Conservation (phyloP, 1,284 basidiomycete species). For the Pseudozyma sp. region DNA sequence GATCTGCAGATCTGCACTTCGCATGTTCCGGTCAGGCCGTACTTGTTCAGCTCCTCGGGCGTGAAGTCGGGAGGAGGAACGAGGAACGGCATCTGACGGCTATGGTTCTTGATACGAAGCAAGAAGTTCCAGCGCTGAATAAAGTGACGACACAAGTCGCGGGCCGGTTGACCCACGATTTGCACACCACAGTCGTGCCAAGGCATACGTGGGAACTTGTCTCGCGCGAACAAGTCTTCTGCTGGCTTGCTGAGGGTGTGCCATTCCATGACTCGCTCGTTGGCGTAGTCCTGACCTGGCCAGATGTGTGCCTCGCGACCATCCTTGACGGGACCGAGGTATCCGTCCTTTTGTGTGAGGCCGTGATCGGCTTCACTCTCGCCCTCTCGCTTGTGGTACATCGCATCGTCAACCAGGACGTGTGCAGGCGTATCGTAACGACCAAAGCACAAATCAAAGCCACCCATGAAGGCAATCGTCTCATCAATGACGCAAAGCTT, state of each 20-base stretch:
- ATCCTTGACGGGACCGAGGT: slow-evolving; percentile 67
- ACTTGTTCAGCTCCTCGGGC: slow-evolving; percentile 80
- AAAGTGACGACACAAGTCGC: slow-evolving; percentile 95
- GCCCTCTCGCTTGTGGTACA: slow-evolving; percentile 44
- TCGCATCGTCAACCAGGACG: slow-evolving; percentile 84
- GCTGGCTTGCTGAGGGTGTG: slow-evolving; percentile 87
- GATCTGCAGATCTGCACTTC: slow-evolving; percentile 97
- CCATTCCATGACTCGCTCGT: slow-evolving; percentile 89
- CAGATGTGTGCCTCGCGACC: slow-evolving; percentile 81
- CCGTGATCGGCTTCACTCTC: slow-evolving; percentile 31
- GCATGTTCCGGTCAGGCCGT: slow-evolving; percentile 92
- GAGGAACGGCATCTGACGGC: slow-evolving; percentile 90
- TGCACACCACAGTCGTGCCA: slow-evolving; percentile 99
- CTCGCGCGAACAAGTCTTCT: slow-evolving; percentile 92
- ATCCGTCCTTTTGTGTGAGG: slow-evolving; percentile 28
- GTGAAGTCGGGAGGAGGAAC: slow-evolving; percentile 93
- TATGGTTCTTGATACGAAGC: slow-evolving; percentile 77
- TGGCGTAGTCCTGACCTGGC: slow-evolving; percentile 92
- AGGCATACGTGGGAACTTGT: slow-evolving; percentile 91
- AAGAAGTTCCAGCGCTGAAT: slow-evolving; percentile 79
- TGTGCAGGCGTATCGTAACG: slow-evolving; percentile 89
- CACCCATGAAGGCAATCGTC: slow-evolving; percentile 97
- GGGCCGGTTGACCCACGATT: slow-evolving; percentile 93
- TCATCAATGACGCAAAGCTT: slow-evolving; percentile 98
- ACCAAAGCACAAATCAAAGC: slow-evolving; percentile 82